phyloP scores from a whole-genome alignment of 1,284 basidiomycete species.

The Moesziomyces aphidis region DNA sequence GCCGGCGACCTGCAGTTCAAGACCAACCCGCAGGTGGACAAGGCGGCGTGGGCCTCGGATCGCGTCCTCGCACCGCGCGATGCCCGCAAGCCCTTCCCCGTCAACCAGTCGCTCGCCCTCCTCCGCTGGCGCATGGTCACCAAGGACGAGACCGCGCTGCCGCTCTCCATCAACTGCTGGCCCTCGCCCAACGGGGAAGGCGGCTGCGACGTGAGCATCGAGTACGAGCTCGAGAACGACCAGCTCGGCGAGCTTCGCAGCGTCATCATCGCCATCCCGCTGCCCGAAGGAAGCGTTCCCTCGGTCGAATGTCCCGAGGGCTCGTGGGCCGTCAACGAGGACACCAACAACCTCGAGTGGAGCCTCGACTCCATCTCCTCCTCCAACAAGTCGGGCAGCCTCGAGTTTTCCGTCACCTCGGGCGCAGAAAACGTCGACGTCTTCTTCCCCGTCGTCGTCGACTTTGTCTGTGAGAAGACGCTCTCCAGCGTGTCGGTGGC shows the following conservation, averaged over 20 bases:
- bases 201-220: slow-evolving; percentile 88
- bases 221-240: slow-evolving; percentile 90
- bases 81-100: slow-evolving; percentile 82
- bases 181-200: slow-evolving; percentile 85
- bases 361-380: slow-evolving; percentile 76
- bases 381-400: slow-evolving; percentile 70
- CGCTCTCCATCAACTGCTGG: slow-evolving; percentile 95
- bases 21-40: slow-evolving; percentile 94
- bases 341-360: slow-evolving; percentile 86
- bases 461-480: slow-evolving; percentile 83
- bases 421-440: slow-evolving; percentile 80
- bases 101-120: slow-evolving; percentile 80
- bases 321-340: slow-evolving; percentile 83
- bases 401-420: slow-evolving; percentile 83
- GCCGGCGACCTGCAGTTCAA: slow-evolving; percentile 82
- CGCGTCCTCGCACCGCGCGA: slow-evolving; percentile 86
- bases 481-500: slow-evolving; percentile 70
- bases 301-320: slow-evolving; percentile 82
- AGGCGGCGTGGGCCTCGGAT: slow-evolving; percentile 78
- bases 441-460: slow-evolving; percentile 92
- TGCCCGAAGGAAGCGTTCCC: slow-evolving; percentile 81
- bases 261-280: slow-evolving; percentile 88
- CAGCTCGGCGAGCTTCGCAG: slow-evolving; percentile 76
- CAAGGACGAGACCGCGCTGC: slow-evolving; percentile 90
- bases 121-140: slow-evolving; percentile 92